Base-by-base conservation (phyloP, 177 flowering plant species). In the Vitis hybrid region DNA sequence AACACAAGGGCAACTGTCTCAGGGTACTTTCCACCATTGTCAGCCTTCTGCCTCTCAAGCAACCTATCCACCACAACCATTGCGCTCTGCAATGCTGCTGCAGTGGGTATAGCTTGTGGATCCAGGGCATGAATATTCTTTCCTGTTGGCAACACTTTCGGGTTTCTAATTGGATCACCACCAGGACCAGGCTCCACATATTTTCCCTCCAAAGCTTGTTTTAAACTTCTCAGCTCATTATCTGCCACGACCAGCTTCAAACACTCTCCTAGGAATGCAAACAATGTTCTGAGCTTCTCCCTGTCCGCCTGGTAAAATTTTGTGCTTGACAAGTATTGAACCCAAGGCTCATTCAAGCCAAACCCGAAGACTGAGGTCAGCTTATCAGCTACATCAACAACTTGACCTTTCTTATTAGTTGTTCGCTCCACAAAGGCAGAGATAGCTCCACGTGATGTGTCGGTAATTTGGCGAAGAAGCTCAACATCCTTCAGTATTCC, bases 161-260 rank as follows among this genome's bases (percentile, higher is more conserved):
- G 99, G 78, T 96, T 96, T 71, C 98, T 87, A 49, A 96, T 96
- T 13, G 99, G 99, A 70, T 96, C 99, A 56, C 99, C 99, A 52
- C 99, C 99, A 10, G 99, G 99, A 52, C 99, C 99, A 12, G 99
- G 98, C 75, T 87, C 95, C 13, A 96, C 99, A 71, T 83, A 96
- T 54, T 92, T 91, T 15, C 99, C 99, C 75, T 96, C 93, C 79
- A 96, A 70, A 13, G 99, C 99, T 76, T 90, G 98, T 75, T 91
- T 96, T 72, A 96, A 76, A 81, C 95, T 86, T 17, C 99, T 97
- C 59, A 96, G 15, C 80, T 96, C 99, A 75, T 96, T 96, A 62
- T 96, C 98, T 64, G 90, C 92, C 63, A 96, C 99, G 58, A 96
- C 82, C 48, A 93, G 80, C 78, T 86, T 91, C 89, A 96, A 79